Percentiles rank a stretch among this genome's conserved stretches.
Conservation (phyloP, 495 filamentous ascomycete genomes). For the Polyplosphaeria fusca region DNA sequence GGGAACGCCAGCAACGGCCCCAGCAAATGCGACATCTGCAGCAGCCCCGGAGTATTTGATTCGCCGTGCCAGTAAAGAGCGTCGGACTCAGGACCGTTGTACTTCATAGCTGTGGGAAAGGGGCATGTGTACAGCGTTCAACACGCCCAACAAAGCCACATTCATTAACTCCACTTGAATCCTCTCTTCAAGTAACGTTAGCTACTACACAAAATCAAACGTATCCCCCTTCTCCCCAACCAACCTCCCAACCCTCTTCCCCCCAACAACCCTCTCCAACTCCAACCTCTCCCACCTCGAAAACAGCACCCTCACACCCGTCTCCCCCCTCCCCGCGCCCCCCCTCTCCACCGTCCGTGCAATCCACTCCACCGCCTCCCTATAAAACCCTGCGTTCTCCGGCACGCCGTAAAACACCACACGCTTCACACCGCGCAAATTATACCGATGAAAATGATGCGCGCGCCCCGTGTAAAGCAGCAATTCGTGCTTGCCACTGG, state of each 20-base stretch:
- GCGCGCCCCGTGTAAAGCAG: conserved; percentile 88
- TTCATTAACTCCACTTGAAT: neutral
- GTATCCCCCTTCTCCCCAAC: conserved; percentile 80
- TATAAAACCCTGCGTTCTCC: conserved; percentile 83
- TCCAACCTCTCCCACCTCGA: conserved; percentile 84
- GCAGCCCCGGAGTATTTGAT: no score
- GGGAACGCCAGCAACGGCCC: no score
- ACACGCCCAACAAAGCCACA: no score
- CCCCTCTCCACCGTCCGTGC: conserved; percentile 54
- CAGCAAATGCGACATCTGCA: no score
- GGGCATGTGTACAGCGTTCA: no score
- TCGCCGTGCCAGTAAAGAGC: no score
- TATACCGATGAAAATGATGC: conserved; percentile 88
- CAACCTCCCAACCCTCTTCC: conserved; percentile 63
- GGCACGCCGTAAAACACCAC: conserved; percentile 85
- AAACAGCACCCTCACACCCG: conserved; percentile 67
- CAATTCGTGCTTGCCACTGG: conserved; percentile 74
- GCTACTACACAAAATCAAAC: conserved; percentile 66
- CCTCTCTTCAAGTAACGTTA: neutral
- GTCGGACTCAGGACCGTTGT: no score
- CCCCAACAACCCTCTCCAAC: conserved; percentile 85
- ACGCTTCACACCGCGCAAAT: conserved; percentile 70
- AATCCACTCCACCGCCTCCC: conserved; percentile 75
- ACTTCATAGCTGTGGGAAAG: no score
- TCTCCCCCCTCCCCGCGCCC: conserved; percentile 35